Conservation (phyloP, 768 basidiomycete species). For the Tephrocybe sp. region DNA sequence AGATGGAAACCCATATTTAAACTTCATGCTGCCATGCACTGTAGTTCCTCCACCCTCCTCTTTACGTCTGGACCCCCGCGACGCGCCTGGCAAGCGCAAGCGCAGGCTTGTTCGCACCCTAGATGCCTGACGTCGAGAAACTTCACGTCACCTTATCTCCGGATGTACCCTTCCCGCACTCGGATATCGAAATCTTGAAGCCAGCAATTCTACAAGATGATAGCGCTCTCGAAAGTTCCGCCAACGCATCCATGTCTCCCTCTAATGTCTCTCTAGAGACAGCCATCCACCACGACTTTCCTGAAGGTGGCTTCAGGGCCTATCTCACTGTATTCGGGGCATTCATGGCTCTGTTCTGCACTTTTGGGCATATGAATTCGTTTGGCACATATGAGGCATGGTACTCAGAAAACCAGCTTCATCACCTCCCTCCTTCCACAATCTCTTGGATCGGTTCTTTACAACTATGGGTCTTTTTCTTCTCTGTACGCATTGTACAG, state of each 20-base stretch:
- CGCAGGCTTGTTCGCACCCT: not conserved
- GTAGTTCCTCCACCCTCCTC: not conserved
- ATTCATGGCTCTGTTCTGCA: conserved; percentile 64
- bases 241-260: conserved; percentile 6
- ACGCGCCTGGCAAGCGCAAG: conserved; percentile 4
- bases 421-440: conserved; percentile 45
- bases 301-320: conserved; percentile 33
- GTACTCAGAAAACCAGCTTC: conserved; percentile 63
- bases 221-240: not conserved
- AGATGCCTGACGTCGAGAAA: conserved; percentile 21
- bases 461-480: conserved; percentile 70
- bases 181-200: conserved; percentile 1
- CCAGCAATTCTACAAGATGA: conserved; percentile 4
- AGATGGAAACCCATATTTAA: conserved; percentile 11
- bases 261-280: conserved; percentile 8
- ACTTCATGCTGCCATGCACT: not conserved
- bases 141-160: conserved; percentile 6
- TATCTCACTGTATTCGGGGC: conserved; percentile 62
- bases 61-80: not conserved
- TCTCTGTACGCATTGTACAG: conserved; percentile 47
- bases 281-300: conserved; percentile 10
- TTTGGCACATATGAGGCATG: conserved; percentile 74
- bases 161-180: conserved; percentile 1
- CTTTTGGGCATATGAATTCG: conserved; percentile 71
- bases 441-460: conserved; percentile 75